These are phyloP conservation scores for Fusarium sterilihyphosum DNA, from an alignment of 2,329 filamentous ascomycete species.

Conservation along the genomic window DNA sequence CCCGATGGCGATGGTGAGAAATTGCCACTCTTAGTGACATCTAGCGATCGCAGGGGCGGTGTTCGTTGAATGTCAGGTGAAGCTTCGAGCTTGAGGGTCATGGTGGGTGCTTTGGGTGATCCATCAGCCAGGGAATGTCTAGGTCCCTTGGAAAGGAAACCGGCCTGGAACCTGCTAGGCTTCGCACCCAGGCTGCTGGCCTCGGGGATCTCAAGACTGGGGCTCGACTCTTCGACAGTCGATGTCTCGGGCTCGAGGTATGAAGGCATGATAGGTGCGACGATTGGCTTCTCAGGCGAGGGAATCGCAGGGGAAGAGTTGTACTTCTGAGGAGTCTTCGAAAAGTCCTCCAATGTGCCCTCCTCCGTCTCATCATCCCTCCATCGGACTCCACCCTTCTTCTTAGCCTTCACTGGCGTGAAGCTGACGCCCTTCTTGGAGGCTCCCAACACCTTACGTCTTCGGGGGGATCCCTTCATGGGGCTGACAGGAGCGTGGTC, in stretches of 20 bases:
- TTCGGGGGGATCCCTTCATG: slow-evolving; percentile 80
- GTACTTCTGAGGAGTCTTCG: slow-evolving; percentile 83
- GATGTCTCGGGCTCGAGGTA: slow-evolving; percentile 35
- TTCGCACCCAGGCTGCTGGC: slow-evolving; percentile 55
- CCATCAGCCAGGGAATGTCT: slow-evolving; percentile 59
- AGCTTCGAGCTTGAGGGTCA: slow-evolving; percentile 67
- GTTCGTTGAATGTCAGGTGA: slow-evolving; percentile 45
- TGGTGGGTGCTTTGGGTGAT: slow-evolving; percentile 66
- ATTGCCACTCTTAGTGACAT: slow-evolving; percentile 61
- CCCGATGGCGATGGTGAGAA: slow-evolving; percentile 56
- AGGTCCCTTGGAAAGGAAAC: slow-evolving; percentile 75
- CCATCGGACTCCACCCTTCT: slow-evolving; percentile 88
- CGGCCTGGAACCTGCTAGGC: slow-evolving; percentile 84
- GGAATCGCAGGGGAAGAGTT: slow-evolving; percentile 63
- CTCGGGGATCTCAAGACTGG: slow-evolving; percentile 67
- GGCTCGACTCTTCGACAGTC: slow-evolving; percentile 61
- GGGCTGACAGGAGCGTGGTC: slow-evolving; percentile 58
- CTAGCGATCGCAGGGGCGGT: slow-evolving; percentile 61
- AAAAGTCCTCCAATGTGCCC: slow-evolving; percentile 87
- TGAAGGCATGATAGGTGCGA: slow-evolving; percentile 43
- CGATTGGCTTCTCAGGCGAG: slow-evolving; percentile 44
- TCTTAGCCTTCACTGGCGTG: slow-evolving; percentile 80
- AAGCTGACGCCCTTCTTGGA: slow-evolving; percentile 78
- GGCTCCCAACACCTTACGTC: slow-evolving; percentile 72
- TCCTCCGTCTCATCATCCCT: slow-evolving; percentile 87